A percentile compares a stretch with the other conserved stretches of the same genome.
These are phyloP conservation scores for Pestalotiopsis sp. DNA, from an alignment of 2,329 filamentous ascomycete genomes.

Conservation along the genomic window DNA sequence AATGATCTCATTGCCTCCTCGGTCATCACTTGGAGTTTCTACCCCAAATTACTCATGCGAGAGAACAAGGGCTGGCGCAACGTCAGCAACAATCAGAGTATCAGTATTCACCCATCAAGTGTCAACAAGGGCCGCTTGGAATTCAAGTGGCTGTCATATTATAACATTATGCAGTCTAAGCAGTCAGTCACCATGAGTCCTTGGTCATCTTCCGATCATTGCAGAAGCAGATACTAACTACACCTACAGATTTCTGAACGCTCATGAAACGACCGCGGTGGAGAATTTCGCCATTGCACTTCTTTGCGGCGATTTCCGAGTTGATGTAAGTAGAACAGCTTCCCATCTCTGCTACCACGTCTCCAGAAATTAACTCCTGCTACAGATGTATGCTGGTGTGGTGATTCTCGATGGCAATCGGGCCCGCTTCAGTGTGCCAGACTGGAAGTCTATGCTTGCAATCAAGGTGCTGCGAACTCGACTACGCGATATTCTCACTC, in stretches of 20 bases:
- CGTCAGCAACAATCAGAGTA: conserved; percentile 87
- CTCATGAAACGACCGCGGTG: conserved; percentile 82
- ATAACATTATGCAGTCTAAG: conserved; percentile 95
- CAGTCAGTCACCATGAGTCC: conserved; percentile 53
- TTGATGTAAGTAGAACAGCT: conserved; percentile 63
- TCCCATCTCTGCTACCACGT: not conserved
- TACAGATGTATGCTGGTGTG: conserved; percentile 81
- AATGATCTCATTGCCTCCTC: conserved; percentile 81
- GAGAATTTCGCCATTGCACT: conserved; percentile 83
- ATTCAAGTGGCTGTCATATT: conserved; percentile 87
- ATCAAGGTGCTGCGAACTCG: conserved; percentile 78
- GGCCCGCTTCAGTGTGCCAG: conserved; percentile 77
- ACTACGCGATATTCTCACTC: conserved; percentile 74
- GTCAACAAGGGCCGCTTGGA: conserved; percentile 77
- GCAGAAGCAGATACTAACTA: conserved; percentile 15
- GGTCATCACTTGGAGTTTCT: conserved; percentile 92
- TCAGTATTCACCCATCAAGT: conserved; percentile 84
- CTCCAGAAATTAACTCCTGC: not conserved
- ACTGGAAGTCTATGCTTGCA: conserved; percentile 92
- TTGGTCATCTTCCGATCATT: no score
- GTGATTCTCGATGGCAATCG: conserved; percentile 87
- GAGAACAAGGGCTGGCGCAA: conserved; percentile 88
- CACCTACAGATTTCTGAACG: conserved; percentile 71
- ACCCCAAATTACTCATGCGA: conserved; percentile 85
- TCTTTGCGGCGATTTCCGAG: conserved; percentile 86